These are phyloP conservation scores for Pisolithus thermaeus DNA, from an alignment of 1,284 basidiomycete species.

Conservation along the genomic window DNA sequence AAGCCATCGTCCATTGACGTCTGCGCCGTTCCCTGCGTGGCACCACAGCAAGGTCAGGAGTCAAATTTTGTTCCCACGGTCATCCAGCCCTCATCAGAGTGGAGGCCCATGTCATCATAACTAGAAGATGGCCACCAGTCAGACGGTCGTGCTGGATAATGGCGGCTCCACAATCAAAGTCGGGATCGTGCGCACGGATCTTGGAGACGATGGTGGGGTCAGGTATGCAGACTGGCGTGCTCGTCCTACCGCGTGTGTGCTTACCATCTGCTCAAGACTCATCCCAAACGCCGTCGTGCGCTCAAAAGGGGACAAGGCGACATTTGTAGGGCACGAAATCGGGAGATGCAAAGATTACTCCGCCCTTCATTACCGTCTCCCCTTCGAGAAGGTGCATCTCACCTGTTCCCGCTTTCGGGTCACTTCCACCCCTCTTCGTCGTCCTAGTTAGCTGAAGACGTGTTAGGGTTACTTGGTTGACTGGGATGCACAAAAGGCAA, in stretches of 20 bases:
- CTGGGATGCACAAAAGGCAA: slow-evolving; percentile 88
- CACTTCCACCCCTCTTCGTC: slow-evolving; percentile 3
- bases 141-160: slow-evolving; percentile 76
- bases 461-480: slow-evolving; percentile 81
- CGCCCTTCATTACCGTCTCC: slow-evolving; percentile 72
- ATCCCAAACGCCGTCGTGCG: slow-evolving; percentile 77
- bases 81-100: too few species aligned
- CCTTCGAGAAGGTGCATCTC: slow-evolving; percentile 72
- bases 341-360: slow-evolving; percentile 71
- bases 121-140: slow-evolving; percentile 32
- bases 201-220: slow-evolving; percentile 29
- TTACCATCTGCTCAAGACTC: slow-evolving; percentile 39
- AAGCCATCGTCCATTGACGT: too few species aligned
- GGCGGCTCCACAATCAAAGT: slow-evolving; percentile 79
- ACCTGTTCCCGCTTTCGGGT: background rate
- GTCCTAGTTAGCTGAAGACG: slow-evolving; percentile 9
- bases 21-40: background rate
- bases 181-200: slow-evolving; percentile 39
- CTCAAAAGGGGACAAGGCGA: slow-evolving; percentile 72
- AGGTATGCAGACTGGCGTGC: slow-evolving; percentile 12
- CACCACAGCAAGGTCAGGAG: too few species aligned
- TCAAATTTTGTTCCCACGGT: too few species aligned
- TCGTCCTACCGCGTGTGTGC: slow-evolving; percentile 2
- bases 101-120: too few species aligned
- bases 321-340: slow-evolving; percentile 81